These are phyloP conservation scores for Neurospora sp. DNA, from an alignment of 495 filamentous ascomycete species.

Conservation along the genomic window DNA sequence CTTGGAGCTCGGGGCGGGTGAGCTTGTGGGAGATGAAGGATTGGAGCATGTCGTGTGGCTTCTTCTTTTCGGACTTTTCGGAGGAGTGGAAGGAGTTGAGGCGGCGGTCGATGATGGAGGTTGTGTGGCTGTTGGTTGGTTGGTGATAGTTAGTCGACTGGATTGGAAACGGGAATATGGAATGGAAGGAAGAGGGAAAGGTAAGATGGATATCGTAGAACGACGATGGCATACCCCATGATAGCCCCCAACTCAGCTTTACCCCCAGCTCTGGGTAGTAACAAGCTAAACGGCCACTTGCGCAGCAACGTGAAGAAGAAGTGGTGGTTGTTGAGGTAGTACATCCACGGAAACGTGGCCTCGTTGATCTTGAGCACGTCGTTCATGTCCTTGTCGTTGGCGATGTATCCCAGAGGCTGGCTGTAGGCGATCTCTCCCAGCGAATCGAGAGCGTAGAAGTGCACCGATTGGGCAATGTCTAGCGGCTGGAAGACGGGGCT, in stretches of 20 bases:
- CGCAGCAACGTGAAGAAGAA: conserved; percentile 44
- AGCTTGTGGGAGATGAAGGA: conserved; percentile 37
- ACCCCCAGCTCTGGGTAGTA: conserved; percentile 13
- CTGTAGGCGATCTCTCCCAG: conserved; percentile 58
- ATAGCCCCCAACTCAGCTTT: conserved; percentile 11
- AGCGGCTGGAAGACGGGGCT: conserved; percentile 26
- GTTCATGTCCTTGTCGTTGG: conserved; percentile 46
- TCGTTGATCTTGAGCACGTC: conserved; percentile 46
- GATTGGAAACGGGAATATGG: neutral
- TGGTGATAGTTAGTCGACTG: neutral
- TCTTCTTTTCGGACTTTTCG: neutral
- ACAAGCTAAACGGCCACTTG: conserved; percentile 11
- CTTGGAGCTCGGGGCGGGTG: conserved; percentile 24
- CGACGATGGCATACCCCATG: conserved; percentile 4
- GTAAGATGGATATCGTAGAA: too few relatives aligned
- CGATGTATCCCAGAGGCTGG: conserved; percentile 50
- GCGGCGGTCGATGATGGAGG: conserved; percentile 16
- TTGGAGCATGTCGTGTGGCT: conserved; percentile 24
- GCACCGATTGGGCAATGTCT: conserved; percentile 40
- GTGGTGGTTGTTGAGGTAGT: conserved; percentile 41
- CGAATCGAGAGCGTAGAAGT: conserved; percentile 50
- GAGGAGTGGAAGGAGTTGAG: conserved; percentile 6
- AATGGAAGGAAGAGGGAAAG: neutral
- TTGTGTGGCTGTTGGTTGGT: neutral
- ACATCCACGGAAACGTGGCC: conserved; percentile 36